Base-by-base conservation (phyloP, 805 yeast genomes). In the Metschnikowia rubicola region DNA sequence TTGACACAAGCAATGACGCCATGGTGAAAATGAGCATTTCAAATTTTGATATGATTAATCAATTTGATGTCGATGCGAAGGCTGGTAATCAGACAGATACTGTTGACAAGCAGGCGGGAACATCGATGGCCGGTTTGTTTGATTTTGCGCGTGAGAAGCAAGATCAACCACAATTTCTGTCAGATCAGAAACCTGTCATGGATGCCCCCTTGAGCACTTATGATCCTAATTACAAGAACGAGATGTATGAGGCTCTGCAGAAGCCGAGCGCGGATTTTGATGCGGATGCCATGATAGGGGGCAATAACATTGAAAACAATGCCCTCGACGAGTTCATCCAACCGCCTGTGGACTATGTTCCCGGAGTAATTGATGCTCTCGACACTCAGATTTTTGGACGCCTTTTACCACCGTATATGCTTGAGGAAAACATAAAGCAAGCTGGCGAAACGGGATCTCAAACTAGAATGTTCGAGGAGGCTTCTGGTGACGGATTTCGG, bases 321-420 rank as follows among this genome's bases (percentile, higher is more conserved):
- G 8, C 31, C 5, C 28, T 44, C 19, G 43, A 39, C 7, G 40
- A 44, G 5, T 35, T 44, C n/a, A 26, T 26, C 4, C 40, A 39
- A 15, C 40, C 43, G 8, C 48, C 53, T 12, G 56, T 63, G 35
- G 65, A 69, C 44, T 86, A 87, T 57, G 75, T 86, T 51, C 88
- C 94, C 1, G 94, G 96, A 4, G 84, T 87, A 37, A 85, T 89
- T 74, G 96, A 89, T 62, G 86, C 84, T 54, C 66, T 89, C 39
- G 97, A 89, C 62, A 80, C 88, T 59, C 91, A 88, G 59, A 75
- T 89, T 15, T 89, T 89, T 70, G 97, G 96, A 1, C 70, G 87
- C 35, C 83, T 86, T 53, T 61, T 88, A 41, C 96, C 96, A 2
- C 94, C 96, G 3, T 88, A 86, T 61, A 88, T 88, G 95, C 71